phyloP scores from a whole-genome alignment of 805 yeast genomes.

The Helenozyma rhizophorensis region DNA sequence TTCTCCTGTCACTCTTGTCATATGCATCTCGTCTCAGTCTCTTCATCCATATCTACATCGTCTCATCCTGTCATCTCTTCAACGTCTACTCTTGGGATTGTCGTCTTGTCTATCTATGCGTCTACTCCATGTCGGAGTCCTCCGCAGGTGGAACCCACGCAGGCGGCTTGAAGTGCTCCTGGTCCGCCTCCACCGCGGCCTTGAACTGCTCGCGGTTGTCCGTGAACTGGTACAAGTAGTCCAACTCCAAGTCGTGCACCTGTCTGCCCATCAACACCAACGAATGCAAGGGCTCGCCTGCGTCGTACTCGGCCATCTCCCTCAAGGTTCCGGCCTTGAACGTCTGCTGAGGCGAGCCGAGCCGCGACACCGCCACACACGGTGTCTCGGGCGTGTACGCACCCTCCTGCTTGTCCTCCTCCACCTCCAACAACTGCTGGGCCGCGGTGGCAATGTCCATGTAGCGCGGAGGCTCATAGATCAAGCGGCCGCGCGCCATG shows the following conservation, averaged over 20 bases:
- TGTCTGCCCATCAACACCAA: slow-evolving; percentile 87
- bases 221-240: slow-evolving; percentile 74
- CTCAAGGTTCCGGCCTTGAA: slow-evolving; percentile 82
- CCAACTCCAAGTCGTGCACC: slow-evolving; percentile 89
- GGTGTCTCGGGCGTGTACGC: slow-evolving; percentile 89
- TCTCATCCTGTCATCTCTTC: too few species aligned
- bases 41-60: too few species aligned
- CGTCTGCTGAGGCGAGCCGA: slow-evolving; percentile 80
- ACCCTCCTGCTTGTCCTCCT: slow-evolving; percentile 65
- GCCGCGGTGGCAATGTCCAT: slow-evolving; percentile 92
- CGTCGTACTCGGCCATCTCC: slow-evolving; percentile 75
- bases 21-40: too few species aligned
- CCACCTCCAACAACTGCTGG: slow-evolving; percentile 80
- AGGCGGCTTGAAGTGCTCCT: slow-evolving; percentile 70
- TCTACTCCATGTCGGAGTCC: slow-evolving; percentile 15
- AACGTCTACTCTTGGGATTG: too few species aligned
- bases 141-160: slow-evolving; percentile 52
- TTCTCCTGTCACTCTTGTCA: too few species aligned
- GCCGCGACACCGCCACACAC: slow-evolving; percentile 86
- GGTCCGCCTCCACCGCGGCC: slow-evolving; percentile 41
- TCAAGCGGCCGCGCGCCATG: slow-evolving; percentile 85
- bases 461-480: slow-evolving; percentile 95
- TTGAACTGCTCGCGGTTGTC: slow-evolving; percentile 52
- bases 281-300: slow-evolving; percentile 94
- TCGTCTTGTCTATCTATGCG: too few species aligned